Base-by-base conservation (phyloP, 2,329 filamentous ascomycete species). In the Acephala macrosclerotiorum region DNA sequence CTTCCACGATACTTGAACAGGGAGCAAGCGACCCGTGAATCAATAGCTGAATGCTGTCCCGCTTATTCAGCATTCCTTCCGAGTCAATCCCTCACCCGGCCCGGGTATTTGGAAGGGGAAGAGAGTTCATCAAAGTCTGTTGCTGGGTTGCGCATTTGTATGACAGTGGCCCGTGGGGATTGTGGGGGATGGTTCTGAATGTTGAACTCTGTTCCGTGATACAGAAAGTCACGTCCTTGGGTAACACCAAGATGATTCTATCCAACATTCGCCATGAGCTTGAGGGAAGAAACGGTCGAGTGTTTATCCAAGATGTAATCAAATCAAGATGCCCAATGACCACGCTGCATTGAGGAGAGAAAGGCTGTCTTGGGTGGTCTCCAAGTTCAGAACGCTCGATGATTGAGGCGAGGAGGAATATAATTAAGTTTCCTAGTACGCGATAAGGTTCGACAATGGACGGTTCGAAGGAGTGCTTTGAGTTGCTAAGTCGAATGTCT, bases 11-110 rank as follows among this genome's bases (percentile, higher is more conserved):
- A 18, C 49, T 53, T 33, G 49, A 53, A 53, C 26, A 16, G 49
- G 49, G 14, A 29, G 49, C 49, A 53, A 16, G 25, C 49, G 49
- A 53, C 49, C 49, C 49, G 49, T 53, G 49, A 42, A 29, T 53
- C 45, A 12, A 49, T 49, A 49, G 45, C 45, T 5, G 22, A 3
- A 53, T 16, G 49, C 49, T 53, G 29, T 53, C 26, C 26, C 49
- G 49, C 49, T 53, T 26, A 53, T 29, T 53, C 49, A 53, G 49
- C 49, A 29, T 29, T 14, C n/a, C 16, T n/a, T 18, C n/a, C 40
- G 40, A 42, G 45, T 16, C n/a, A 11, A 22, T 7, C n/a, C 4
- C 22, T n/a, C 49, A 29, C 14, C 49, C 49, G 49, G 26, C 14
- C 49, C 49, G 49, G 49, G 26, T 53, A 26, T 26, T 53, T 14